Evolutionary conservation across 2,329 filamentous ascomycete genomes (phyloP), one percentile per base, ranked within the genome.

Genomic region (Kalmusia sp.): DNA sequence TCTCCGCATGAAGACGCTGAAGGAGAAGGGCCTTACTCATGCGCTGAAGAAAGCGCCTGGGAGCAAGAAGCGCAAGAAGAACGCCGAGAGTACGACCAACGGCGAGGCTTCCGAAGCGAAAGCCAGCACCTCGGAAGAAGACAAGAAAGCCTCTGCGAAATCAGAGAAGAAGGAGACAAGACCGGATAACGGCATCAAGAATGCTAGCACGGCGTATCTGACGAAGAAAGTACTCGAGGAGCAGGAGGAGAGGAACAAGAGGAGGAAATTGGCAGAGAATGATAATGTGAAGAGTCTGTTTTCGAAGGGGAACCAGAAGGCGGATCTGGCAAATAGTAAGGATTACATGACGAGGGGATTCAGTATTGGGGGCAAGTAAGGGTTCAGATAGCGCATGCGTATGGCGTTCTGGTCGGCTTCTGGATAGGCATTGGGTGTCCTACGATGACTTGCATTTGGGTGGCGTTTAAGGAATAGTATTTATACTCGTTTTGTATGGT

Each of bases 191-290:
- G 86, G 88, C 9, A 96, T 98, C 73, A 96, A 96, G 72, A 96
- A 98, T 64, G 81, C 91, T 0, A 84, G 91, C 50, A 95, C 95
- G 0, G 93, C 93, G 0, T 89, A 87, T 3, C 77, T 99, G 37
- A 96, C 93, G 0, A 90, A 90, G 0, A 92, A 88, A 63, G 93
- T 99, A 0, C 73, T 98, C 22, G 88, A 89, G 21, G 93, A 98
- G 67, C 91, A 97, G 71, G 90, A 93, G 45, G 87, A 89, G 66
- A 82, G 84, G 51, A 92, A 92, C 61, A 96, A 93, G 77, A 80
- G 88, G 61, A 82, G 90, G 55, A 96, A 90, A 68, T 66, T 92
- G 62, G 86, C 82, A 3, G 78, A 77, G 24, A 81, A 79, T 56
- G 74, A 79, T 12, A 81, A 79, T 45, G 69, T 82, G n/a, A 76